Conservation (phyloP, 73 alveolate species). For the Paraurostyla sp. region DNA sequence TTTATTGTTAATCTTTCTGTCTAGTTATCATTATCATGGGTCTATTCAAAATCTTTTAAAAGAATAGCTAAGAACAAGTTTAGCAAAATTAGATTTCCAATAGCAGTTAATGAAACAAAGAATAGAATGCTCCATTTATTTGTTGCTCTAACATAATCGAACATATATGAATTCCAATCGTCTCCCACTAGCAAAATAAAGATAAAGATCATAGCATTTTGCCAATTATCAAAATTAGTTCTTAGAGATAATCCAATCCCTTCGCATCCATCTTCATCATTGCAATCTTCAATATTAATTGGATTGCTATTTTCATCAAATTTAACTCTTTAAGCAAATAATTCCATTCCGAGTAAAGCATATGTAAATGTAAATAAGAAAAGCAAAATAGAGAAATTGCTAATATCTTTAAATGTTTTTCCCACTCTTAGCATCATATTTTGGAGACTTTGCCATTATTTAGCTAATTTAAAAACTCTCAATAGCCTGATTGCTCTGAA, state of each 20-base stretch:
- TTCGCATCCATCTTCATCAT: constrained; percentile 19
- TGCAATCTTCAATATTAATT: neutral
- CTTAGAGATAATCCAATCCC: constrained; percentile 31
- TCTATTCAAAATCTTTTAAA: constrained; percentile 52
- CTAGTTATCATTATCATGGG: neutral
- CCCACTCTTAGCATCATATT: constrained; percentile 58
- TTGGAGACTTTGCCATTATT: constrained; percentile 66
- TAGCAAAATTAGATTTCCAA: constrained; percentile 69
- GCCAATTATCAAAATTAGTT: constrained; percentile 64
- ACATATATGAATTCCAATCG: constrained; percentile 71
- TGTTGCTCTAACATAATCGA: constrained; percentile 55
- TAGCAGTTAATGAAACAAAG: constrained; percentile 59
- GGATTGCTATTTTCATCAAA: constrained; percentile 54
- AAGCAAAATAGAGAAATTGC: constrained; percentile 67
- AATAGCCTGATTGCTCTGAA: constrained; percentile 75
- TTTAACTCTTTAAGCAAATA: constrained; percentile 71
- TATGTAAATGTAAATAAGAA: constrained; percentile 64
- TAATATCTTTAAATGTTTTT: constrained; percentile 57
- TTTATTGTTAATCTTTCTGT: neutral
- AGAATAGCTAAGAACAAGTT: constrained; percentile 75
- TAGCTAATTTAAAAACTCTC: constrained; percentile 76
- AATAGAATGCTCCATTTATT: constrained; percentile 49
- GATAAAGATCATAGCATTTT: constrained; percentile 58
- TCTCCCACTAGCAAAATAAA: constrained; percentile 68
- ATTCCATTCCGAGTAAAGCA: constrained; percentile 83